Evolutionary conservation across 371 early-diverging fungal genomes (phyloP), one percentile per base, ranked within the genome.

Genomic region (Dichotomocladium elegans): DNA sequence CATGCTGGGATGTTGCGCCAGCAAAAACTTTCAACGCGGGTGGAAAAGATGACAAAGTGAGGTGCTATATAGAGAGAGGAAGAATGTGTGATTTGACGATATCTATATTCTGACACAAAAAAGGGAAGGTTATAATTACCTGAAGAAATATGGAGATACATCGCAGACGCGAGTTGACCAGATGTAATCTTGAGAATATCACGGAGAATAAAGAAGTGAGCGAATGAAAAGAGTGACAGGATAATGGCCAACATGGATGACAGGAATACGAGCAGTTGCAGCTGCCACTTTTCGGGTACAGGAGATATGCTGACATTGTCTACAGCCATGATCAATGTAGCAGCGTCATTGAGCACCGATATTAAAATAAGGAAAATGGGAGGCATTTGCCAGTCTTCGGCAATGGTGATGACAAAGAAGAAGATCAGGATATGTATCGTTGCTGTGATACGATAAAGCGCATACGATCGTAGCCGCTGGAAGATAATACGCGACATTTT

Each of bases 21-120:
- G 79, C 92, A 93, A 70, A 86, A 89, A n/a, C 87, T 84, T n/a
- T 88, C 78, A 14, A 94, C 68, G 57, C 96, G 86, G 8, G 96
- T 96, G n/a, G 94, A 92, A 68, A 96, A 96, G 66, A 96, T 96
- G 25, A 93, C 91, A 77, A 96, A 96, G 74, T 96, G 95, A 41
- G 96, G 96, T 49, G 88, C 88, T 74, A 53, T 31, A 12, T 44
- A 12, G 41, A 5, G 42, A 22, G 10, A 29, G 34, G 19, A 42
- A 33, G 15, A 19, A n/a, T 28, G 2, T 17, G 4, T 21, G 41
- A 3, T 3, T 3, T 22, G 15, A n/a, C n/a, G 21, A 3, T 10
- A 28, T 24, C 21, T n/a, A n/a, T 1, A 0, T 14, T 24, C 35
- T 12, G 3, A 51, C 28, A 12, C 3, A 12, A 28, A 4, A 17